A percentile compares a stretch with the other conserved stretches of the same genome.
These are phyloP conservation scores for Ilyonectria sp. DNA, from an alignment of 2,329 filamentous ascomycete species.

Conservation along the genomic window DNA sequence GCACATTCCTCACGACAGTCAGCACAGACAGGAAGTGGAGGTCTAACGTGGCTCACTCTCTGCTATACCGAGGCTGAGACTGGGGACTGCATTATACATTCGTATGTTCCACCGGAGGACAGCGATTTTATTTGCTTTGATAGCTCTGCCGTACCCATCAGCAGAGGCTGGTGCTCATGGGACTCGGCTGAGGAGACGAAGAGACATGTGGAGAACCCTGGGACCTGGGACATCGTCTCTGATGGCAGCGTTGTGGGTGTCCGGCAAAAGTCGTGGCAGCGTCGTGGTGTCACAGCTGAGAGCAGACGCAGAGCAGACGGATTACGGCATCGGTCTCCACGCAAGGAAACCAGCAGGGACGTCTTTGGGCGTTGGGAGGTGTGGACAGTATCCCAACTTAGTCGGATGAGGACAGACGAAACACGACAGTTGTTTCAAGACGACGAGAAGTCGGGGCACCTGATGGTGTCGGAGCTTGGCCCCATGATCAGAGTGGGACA, in stretches of 20 bases:
- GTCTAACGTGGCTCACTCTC: constrained; percentile 75
- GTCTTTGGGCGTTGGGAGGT: constrained; percentile 64
- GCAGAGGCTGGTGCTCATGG: constrained; percentile 66
- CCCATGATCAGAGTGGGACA: constrained; percentile 76
- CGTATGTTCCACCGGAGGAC: constrained; percentile 69
- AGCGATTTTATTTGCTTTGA: constrained; percentile 71
- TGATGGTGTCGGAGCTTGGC: constrained; percentile 77
- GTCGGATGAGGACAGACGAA: constrained; percentile 61
- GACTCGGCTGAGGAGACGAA: constrained; percentile 65
- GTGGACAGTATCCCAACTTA: constrained; percentile 67
- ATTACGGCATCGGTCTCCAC: constrained; percentile 51
- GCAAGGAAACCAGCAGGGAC: constrained; percentile 41
- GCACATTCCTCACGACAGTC: constrained; percentile 64
- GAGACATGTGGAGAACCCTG: constrained; percentile 72
- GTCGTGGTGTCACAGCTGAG: constrained; percentile 26
- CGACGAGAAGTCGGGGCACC: constrained; percentile 61
- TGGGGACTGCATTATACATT: constrained; percentile 76
- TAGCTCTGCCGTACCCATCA: constrained; percentile 55
- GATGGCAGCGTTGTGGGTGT: constrained; percentile 76
- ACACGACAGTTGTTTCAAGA: constrained; percentile 60
- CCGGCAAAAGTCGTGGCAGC: constrained; percentile 59
- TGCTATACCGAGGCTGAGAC: constrained; percentile 74
- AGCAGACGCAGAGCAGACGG: constrained; percentile 41
- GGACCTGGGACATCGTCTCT: constrained; percentile 74
- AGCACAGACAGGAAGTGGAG: constrained; percentile 67